These are phyloP conservation scores for Tylopilus microsporus DNA, from an alignment of 1,284 basidiomycete genomes.

Conservation along the genomic window DNA sequence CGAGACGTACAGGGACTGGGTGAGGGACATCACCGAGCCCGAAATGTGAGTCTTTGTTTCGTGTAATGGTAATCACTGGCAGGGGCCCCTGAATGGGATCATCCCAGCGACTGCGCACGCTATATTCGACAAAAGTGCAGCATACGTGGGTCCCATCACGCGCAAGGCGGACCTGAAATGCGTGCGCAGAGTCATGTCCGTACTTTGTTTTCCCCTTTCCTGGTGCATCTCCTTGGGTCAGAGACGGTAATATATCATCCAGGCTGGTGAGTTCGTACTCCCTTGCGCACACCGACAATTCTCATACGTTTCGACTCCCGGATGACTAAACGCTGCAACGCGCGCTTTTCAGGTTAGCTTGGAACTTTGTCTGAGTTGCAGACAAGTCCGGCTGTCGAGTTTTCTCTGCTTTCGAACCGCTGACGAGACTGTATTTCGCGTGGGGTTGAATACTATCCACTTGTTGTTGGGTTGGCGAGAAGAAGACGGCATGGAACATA, in stretches of 20 bases:
- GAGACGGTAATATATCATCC: constrained; percentile 78
- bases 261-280: constrained; percentile 57
- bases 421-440: too few species aligned
- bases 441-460: too few species aligned
- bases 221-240: constrained; percentile 25
- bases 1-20: constrained; percentile 95
- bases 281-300: too few species aligned
- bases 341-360: too few species aligned
- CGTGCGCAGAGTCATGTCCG: constrained; percentile 83
- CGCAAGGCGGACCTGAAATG: constrained; percentile 71
- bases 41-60: constrained; percentile 69
- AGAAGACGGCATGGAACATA: too few species aligned
- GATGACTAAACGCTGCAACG: too few species aligned
- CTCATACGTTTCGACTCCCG: too few species aligned
- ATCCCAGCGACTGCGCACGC: constrained; percentile 86
- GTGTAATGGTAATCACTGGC: not conserved
- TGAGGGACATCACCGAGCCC: constrained; percentile 71
- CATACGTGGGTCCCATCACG: constrained; percentile 38
- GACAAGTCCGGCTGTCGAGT: too few species aligned
- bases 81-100: too few species aligned
- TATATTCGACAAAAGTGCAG: constrained; percentile 54
- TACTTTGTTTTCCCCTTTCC: constrained; percentile 9
- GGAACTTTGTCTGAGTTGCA: too few species aligned
- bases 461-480: too few species aligned
- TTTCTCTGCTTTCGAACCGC: too few species aligned